A percentile compares a stretch with the other conserved stretches of the same genome.
Evolutionary conservation across 495 filamentous ascomycete species (phyloP).

Genomic region (Penicillium crystallinum): DNA sequence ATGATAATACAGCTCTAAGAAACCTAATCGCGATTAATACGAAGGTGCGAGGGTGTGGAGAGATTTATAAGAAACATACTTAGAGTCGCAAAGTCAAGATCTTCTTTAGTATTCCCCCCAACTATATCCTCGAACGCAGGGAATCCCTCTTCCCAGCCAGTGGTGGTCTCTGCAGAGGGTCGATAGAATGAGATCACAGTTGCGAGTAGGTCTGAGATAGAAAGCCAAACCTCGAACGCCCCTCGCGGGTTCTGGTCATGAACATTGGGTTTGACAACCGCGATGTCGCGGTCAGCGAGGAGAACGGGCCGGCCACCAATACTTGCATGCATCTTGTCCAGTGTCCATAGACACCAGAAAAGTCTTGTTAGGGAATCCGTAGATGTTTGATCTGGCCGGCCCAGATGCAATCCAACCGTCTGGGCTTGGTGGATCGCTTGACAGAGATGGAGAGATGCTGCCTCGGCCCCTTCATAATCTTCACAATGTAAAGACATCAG

Average conservation of each 20-base stretch:
- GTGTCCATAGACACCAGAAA: constrained; percentile 63
- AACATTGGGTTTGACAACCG: constrained; percentile 29
- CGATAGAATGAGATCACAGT: constrained; percentile 65
- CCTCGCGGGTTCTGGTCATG: constrained; percentile 9
- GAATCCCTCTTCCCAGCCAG: constrained; percentile 52
- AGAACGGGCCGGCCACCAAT: constrained; percentile 61
- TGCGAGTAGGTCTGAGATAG: constrained; percentile 52
- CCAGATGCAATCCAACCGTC: constrained; percentile 59
- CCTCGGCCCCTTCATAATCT: constrained; percentile 41
- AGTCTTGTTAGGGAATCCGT: constrained; percentile 44
- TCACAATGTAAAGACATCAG: constrained; percentile 45
- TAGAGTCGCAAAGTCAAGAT: constrained; percentile 27
- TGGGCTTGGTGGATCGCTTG: constrained; percentile 57
- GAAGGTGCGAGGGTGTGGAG: background rate
- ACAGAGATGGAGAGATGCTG: constrained; percentile 41
- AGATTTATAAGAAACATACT: constrained; percentile 12
- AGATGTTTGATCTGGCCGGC: constrained; percentile 32
- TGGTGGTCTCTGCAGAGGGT: constrained; percentile 42
- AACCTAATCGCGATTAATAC: constrained; percentile 32
- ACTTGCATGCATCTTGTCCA: constrained; percentile 60
- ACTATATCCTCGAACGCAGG: constrained; percentile 66
- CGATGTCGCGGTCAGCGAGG: constrained; percentile 61
- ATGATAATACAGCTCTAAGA: constrained; percentile 66
- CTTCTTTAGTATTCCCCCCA: constrained; percentile 35
- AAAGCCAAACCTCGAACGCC: constrained; percentile 50